Conservation (phyloP, 345 rosid genomes). For the Cardiospermum halicacabum region DNA sequence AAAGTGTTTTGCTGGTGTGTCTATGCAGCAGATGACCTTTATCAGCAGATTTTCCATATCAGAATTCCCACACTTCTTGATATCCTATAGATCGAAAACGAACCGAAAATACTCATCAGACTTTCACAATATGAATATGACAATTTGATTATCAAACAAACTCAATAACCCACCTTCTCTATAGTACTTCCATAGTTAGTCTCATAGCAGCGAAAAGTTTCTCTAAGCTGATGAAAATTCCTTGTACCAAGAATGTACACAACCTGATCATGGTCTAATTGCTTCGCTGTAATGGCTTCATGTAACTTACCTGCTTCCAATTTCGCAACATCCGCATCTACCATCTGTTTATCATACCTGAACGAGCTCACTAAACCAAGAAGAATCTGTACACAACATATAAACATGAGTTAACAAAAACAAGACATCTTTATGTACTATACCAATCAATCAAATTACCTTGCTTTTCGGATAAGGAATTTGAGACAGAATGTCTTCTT, state of each 20-base stretch:
- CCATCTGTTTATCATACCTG: conserved; percentile 67
- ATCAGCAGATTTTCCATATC: conserved; percentile 47
- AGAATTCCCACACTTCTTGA: conserved; percentile 47
- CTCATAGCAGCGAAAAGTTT: conserved; percentile 58
- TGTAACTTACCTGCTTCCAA: conserved; percentile 57
- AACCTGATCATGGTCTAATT: conserved; percentile 58
- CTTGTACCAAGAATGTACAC: conserved; percentile 60
- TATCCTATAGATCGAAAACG: conserved; percentile 63
- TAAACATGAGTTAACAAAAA: not conserved
- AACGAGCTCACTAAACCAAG: conserved; percentile 63
- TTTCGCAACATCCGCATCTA: conserved; percentile 47
- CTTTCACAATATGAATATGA: not conserved
- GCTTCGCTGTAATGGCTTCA: conserved; percentile 53
- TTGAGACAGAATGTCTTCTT: conserved; percentile 59
- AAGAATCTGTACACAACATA: conserved; percentile 43
- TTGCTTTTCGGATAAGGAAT: conserved; percentile 48
- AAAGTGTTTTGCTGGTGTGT: conserved; percentile 74
- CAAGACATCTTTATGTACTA: not conserved
- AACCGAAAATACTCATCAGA: not conserved
- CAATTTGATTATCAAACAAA: not conserved
- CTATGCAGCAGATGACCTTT: conserved; percentile 50
- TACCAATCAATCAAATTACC: conserved; percentile 33
- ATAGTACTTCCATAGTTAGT: conserved; percentile 45
- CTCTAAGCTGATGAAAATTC: conserved; percentile 68
- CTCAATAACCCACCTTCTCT: conserved; percentile 44